A percentile compares a stretch with the other conserved stretches of the same genome.
phyloP scores from a whole-genome alignment of 2,329 filamentous ascomycete genomes.

The Xylariaceae sp. region DNA sequence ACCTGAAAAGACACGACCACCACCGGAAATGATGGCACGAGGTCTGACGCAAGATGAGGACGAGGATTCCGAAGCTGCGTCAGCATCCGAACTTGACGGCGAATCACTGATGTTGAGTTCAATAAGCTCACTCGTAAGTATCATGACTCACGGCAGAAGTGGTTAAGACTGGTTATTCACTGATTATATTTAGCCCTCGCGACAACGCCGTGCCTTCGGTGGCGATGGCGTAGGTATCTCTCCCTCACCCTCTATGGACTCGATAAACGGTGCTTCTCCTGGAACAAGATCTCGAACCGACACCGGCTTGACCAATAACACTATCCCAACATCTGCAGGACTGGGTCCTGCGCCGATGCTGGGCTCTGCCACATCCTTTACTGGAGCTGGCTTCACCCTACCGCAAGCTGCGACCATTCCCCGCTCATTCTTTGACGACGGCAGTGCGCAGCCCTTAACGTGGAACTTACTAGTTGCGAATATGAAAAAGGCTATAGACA shows the following conservation, averaged over 20 bases:
- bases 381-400: constrained; percentile 61
- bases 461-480: constrained; percentile 92
- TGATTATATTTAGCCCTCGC: constrained; percentile 51
- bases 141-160: constrained; percentile 2
- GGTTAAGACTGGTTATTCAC: constrained; percentile 23
- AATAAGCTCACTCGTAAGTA: constrained; percentile 69
- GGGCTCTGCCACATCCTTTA: constrained; percentile 67
- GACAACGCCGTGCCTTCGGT: constrained; percentile 68
- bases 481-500: constrained; percentile 89
- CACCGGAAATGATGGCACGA: constrained; percentile 87
- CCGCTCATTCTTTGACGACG: constrained; percentile 89
- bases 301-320: constrained; percentile 48
- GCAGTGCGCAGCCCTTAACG: constrained; percentile 77
- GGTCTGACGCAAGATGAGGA: constrained; percentile 85
- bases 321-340: constrained; percentile 48
- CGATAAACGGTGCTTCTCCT: constrained; percentile 74
- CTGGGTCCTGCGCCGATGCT: constrained; percentile 55
- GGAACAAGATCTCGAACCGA: constrained; percentile 63
- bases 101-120: constrained; percentile 74
- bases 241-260: constrained; percentile 89
- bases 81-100: constrained; percentile 85
- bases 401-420: constrained; percentile 68
- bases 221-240: constrained; percentile 70
- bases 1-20: constrained; percentile 87
- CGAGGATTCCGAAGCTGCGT: constrained; percentile 82